Evolutionary conservation across 768 basidiomycete species (phyloP).

Genomic region (Pleurotus eryngii): DNA sequence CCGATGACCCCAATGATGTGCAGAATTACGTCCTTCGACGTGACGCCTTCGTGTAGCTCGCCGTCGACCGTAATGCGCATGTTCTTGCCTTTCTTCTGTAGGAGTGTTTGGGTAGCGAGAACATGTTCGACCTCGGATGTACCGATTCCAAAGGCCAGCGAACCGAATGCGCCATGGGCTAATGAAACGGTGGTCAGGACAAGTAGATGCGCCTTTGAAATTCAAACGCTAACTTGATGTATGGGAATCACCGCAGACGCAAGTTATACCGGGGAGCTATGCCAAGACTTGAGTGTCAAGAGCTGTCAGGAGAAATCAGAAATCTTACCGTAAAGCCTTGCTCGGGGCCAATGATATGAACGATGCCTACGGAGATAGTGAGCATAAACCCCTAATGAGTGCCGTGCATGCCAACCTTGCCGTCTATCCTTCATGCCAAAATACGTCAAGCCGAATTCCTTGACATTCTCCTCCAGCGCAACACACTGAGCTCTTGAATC

Average conservation of each 20-base stretch:
- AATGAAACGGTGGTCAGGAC: not conserved
- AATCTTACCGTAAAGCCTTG: constrained; percentile 80
- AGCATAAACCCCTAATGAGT: not conserved
- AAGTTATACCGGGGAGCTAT: constrained; percentile 73
- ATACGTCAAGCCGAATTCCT: constrained; percentile 88
- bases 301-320: not conserved
- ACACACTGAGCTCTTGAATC: constrained; percentile 83
- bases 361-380: constrained; percentile 54
- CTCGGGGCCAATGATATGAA: constrained; percentile 90
- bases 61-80: constrained; percentile 91
- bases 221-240: constrained; percentile 65
- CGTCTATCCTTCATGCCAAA: constrained; percentile 88
- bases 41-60: constrained; percentile 74
- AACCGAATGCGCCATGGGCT: constrained; percentile 93
- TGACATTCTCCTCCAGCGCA: constrained; percentile 86
- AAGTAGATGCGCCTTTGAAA: constrained; percentile 3
- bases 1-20: constrained; percentile 90
- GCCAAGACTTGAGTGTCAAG: constrained; percentile 6
- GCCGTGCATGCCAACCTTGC: constrained; percentile 52
- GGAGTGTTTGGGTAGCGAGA: constrained; percentile 85
- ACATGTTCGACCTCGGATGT: constrained; percentile 95
- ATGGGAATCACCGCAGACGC: constrained; percentile 92
- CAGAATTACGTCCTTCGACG: constrained; percentile 86
- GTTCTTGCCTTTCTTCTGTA: constrained; percentile 87
- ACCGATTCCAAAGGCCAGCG: constrained; percentile 90